These are phyloP conservation scores for Crepidotus sp. DNA, from an alignment of 1,284 basidiomycete genomes.

Conservation along the genomic window DNA sequence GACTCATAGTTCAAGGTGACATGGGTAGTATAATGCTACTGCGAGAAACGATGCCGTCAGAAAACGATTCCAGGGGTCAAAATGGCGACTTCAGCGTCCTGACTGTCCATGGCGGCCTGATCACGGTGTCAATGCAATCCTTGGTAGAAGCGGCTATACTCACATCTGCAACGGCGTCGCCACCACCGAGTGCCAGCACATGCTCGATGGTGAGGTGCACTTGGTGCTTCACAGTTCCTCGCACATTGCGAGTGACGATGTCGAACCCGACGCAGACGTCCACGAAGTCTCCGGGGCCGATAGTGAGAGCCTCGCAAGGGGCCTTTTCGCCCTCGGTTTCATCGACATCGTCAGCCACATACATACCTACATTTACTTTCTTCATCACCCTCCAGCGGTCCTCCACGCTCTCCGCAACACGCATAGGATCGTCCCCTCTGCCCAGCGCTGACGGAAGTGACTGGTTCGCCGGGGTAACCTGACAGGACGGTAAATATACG, in stretches of 20 bases:
- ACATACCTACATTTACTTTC: neutral
- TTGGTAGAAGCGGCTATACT: too few species aligned
- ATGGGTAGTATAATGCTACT: too few species aligned
- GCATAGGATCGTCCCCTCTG: neutral
- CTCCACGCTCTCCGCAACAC: neutral
- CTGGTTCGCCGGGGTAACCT: neutral
- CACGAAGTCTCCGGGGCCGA: neutral
- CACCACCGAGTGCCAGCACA: neutral
- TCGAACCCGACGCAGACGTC: neutral
- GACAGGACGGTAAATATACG: too few species aligned
- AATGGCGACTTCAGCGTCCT: too few species aligned
- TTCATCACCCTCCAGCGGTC: neutral
- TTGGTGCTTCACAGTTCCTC: neutral
- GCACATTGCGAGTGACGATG: neutral
- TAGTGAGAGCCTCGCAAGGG: neutral
- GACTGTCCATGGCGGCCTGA: too few species aligned
- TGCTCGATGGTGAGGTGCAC: neutral
- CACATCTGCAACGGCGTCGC: too few species aligned
- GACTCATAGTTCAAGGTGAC: too few species aligned
- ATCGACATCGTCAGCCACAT: neutral
- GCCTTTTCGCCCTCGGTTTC: neutral
- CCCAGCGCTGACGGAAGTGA: neutral
- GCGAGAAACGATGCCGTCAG: too few species aligned
- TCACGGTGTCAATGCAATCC: too few species aligned
- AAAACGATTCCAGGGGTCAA: too few species aligned